A percentile compares a stretch with the other conserved stretches of the same genome.
These are phyloP conservation scores for Powellomyces hirtus DNA, from an alignment of 192 early-diverging fungal genomes.

Conservation along the genomic window DNA sequence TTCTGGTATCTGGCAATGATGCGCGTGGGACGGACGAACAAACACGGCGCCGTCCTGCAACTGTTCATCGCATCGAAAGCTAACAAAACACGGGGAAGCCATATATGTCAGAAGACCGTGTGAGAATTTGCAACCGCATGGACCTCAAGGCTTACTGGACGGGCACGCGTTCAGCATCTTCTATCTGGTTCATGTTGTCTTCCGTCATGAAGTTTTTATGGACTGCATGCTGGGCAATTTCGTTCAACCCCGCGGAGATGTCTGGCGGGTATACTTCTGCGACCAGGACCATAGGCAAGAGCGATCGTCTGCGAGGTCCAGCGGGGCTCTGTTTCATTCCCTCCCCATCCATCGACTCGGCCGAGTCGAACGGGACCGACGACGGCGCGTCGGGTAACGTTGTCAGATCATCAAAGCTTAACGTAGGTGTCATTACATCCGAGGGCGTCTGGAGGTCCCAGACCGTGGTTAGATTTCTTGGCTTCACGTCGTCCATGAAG, in stretches of 20 bases:
- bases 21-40: constrained; percentile 20
- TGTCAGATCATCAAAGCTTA: constrained; percentile 17
- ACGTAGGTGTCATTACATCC: constrained; percentile 11
- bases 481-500: not conserved
- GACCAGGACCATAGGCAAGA: constrained; percentile 21
- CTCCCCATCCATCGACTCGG: not conserved
- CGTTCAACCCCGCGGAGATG: constrained; percentile 18
- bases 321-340: too few species aligned
- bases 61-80: constrained; percentile 20
- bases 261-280: constrained; percentile 28
- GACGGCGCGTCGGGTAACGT: not conserved
- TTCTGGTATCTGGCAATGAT: constrained; percentile 16
- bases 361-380: not conserved
- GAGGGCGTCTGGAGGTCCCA: constrained; percentile 7
- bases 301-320: not conserved
- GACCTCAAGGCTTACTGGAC: constrained; percentile 16
- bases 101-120: not conserved
- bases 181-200: constrained; percentile 15
- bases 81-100: not conserved
- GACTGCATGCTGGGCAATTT: constrained; percentile 24
- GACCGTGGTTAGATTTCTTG: not conserved
- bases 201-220: constrained; percentile 30
- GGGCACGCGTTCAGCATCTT: constrained; percentile 12
- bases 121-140: not conserved
- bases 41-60: not conserved